These are phyloP conservation scores for Diplocarpon mali DNA, from an alignment of 2,329 filamentous ascomycete genomes.

Conservation along the genomic window DNA sequence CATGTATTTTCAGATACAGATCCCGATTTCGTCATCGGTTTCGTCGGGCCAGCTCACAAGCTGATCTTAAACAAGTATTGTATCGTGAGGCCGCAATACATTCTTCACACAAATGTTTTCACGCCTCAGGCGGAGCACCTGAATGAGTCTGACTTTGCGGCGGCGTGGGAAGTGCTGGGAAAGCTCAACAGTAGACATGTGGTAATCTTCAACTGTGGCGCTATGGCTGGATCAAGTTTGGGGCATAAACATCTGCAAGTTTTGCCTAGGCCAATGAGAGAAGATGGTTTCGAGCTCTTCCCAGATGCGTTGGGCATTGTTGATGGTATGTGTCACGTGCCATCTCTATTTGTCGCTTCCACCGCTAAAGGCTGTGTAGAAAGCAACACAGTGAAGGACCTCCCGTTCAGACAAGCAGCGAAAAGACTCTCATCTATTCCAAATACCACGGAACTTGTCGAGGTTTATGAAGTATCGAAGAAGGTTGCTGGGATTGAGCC, in stretches of 20 bases:
- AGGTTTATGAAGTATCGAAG: constrained; percentile 8
- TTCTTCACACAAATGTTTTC: constrained; percentile 31
- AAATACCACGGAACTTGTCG: constrained; percentile 7
- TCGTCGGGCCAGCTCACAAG: constrained; percentile 24
- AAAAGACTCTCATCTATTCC: constrained; percentile 2
- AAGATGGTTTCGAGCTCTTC: constrained; percentile 16
- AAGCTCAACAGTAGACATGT: constrained; percentile 24
- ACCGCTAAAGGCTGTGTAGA: constrained; percentile 2
- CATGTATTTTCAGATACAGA: constrained; percentile 25
- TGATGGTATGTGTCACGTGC: not conserved
- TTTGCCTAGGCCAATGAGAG: constrained; percentile 25
- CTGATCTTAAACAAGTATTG: constrained; percentile 31
- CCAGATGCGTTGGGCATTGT: constrained; percentile 11
- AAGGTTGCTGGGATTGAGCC: not conserved
- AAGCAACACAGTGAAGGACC: not conserved
- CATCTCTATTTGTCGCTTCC: not conserved
- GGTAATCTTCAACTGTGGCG: constrained; percentile 36
- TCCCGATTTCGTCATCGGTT: constrained; percentile 25
- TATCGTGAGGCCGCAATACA: constrained; percentile 28
- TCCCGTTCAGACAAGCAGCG: constrained; percentile 6
- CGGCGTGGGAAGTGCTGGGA: constrained; percentile 29
- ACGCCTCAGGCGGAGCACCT: constrained; percentile 30
- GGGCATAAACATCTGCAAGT: constrained; percentile 37
- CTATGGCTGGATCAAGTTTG: constrained; percentile 32
- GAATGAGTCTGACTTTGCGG: constrained; percentile 28